Percentiles rank a stretch among this genome's conserved stretches.
Evolutionary conservation across 225 moss, liverwort and hornwort genomes (phyloP).

Genomic region (Straminergon stramineum): DNA sequence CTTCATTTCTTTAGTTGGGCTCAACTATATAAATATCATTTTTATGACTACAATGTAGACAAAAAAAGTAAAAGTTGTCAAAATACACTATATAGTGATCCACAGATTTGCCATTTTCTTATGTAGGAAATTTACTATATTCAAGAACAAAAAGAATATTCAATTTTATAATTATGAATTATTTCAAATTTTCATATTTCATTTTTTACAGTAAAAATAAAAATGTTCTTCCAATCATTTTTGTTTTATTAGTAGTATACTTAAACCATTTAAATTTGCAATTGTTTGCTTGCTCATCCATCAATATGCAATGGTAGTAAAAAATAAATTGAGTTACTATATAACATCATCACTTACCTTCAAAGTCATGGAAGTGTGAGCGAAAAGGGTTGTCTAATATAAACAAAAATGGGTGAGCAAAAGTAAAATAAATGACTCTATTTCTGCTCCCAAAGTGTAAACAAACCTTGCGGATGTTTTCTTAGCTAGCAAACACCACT

Average conservation of each 20-base stretch:
- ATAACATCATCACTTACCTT: neutral
- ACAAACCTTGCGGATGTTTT: neutral
- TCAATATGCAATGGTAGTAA: neutral
- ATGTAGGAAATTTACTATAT: neutral
- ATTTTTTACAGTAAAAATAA: neutral
- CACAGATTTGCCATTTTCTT: neutral
- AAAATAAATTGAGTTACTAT: neutral
- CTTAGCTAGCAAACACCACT: neutral
- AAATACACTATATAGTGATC: neutral
- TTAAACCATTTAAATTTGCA: neutral
- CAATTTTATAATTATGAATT: too few species aligned
- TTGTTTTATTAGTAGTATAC: neutral
- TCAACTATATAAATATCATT: neutral
- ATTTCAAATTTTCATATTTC: neutral
- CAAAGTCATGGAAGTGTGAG: neutral
- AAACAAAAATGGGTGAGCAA: accelerated
- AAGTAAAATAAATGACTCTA: neutral
- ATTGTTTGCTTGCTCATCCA: neutral
- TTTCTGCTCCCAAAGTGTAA: accelerated
- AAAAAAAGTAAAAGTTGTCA: too few species aligned
- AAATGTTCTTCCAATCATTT: neutral
- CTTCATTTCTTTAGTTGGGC: neutral
- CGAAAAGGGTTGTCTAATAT: neutral
- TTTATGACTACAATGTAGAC: neutral
- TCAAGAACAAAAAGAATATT: neutral